Conservation (phyloP, 2,329 filamentous ascomycete genomes). For the Clonostachys chloroleuca region DNA sequence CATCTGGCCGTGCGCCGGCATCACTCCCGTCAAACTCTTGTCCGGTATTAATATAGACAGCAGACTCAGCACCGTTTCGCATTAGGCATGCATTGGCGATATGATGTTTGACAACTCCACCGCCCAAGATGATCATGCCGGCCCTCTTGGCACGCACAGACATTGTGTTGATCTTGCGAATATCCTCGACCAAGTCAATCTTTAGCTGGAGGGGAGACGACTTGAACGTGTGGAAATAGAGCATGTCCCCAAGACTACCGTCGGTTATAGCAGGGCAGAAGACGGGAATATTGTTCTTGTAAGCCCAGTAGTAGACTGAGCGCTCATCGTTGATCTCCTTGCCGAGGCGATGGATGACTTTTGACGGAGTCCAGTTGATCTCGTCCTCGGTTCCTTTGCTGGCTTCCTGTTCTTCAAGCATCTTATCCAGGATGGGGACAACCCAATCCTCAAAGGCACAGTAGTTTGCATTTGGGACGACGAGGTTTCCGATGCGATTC, state of each 20-base stretch:
- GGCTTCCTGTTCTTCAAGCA: conserved; percentile 90
- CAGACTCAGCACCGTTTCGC: conserved; percentile 94
- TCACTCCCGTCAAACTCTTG: conserved; percentile 98
- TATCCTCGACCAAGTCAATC: conserved; percentile 91
- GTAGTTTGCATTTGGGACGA: conserved; percentile 94
- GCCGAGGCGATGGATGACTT: conserved; percentile 83
- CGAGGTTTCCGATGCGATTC: conserved; percentile 92
- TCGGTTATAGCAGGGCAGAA: conserved; percentile 97
- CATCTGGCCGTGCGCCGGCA: conserved; percentile 89
- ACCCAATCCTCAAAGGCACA: conserved; percentile 98
- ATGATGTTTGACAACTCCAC: conserved; percentile 95
- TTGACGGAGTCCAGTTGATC: conserved; percentile 89
- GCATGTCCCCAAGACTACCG: conserved; percentile 93
- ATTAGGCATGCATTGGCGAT: conserved; percentile 97
- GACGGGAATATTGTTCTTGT: conserved; percentile 92
- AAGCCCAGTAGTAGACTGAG: conserved; percentile 96
- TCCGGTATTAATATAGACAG: conserved; percentile 95
- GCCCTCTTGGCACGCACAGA: conserved; percentile 81
- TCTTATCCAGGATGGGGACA: conserved; percentile 86
- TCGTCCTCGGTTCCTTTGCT: conserved; percentile 64
- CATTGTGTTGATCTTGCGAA: conserved; percentile 88
- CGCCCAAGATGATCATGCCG: conserved; percentile 93
- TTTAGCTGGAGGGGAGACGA: conserved; percentile 75
- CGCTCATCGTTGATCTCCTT: conserved; percentile 91
- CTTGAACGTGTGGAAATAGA: conserved; percentile 98